Evolutionary conservation across 495 filamentous ascomycete genomes (phyloP).

Genomic region (Trichoderma gamsii): DNA sequence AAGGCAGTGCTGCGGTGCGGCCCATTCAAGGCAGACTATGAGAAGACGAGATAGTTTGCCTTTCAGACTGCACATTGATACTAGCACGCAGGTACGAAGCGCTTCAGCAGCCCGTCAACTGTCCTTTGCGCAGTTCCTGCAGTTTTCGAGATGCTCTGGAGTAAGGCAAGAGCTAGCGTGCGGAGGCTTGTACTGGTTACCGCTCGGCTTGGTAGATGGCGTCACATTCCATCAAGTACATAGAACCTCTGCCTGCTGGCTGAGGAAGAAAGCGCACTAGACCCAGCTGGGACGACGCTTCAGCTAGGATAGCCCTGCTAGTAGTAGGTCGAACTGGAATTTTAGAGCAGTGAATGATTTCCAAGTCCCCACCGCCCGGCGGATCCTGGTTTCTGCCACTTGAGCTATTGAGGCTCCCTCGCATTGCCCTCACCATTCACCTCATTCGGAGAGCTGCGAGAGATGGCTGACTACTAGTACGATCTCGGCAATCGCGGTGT

Average conservation of each 20-base stretch:
- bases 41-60: not conserved
- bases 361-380: not conserved
- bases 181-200: too few species aligned
- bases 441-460: not conserved
- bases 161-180: not conserved
- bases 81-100: not conserved
- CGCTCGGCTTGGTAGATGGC: too few species aligned
- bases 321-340: not conserved
- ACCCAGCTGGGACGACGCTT: not conserved
- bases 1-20: not conserved
- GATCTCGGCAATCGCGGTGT: constrained; percentile 7
- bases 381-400: constrained; percentile 10
- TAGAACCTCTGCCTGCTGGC: not conserved
- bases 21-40: not conserved
- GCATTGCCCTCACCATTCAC: not conserved
- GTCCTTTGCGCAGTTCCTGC: not conserved
- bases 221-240: too few species aligned
- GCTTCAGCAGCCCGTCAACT: not conserved
- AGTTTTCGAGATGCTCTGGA: not conserved
- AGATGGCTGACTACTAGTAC: constrained; percentile 1
- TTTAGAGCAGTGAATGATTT: not conserved
- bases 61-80: not conserved
- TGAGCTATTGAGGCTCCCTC: constrained; percentile 6
- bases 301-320: not conserved
- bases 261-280: not conserved